Base-by-base conservation (phyloP, 306 rosid species). In the Fragaria vesca region DNA sequence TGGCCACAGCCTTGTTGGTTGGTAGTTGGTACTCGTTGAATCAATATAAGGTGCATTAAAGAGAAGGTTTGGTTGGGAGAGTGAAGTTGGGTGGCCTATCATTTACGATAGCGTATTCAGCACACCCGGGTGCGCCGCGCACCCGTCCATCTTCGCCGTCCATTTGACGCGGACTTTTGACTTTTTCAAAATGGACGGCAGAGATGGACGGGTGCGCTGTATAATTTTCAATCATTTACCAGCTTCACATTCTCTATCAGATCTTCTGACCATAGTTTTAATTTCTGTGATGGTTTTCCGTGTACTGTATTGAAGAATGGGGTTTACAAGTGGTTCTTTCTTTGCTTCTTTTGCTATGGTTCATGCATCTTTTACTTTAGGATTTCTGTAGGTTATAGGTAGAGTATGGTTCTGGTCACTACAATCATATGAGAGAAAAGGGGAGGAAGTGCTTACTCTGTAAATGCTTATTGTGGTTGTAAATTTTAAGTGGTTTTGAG, bases 11-110 rank as follows among this genome's bases (percentile, higher is more conserved):
- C 76, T 54, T 20, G 51, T n/a, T 57, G 17, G 40, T 3, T 8
- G 42, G 28, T 58, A 1, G 54, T 42, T 40, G 28, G 77, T 21
- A 24, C 8, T 8, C 2, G 18, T 55, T 16, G 32, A 16, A 34
- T 26, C 8, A 67, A 67, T 38, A 34, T 54, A 18, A 69, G 55
- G 61, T 12, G 20, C 75, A 72, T 54, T 72, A 24, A 61, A 58
- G 55, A 12, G 47, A 43, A 28, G 30, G 30, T 20, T 4, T 12
- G 32, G 70, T 12, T 45, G 58, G 76, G 58, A 32, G 20, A 3
- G 54, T 11, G 46, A 16, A 58, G 70, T 74, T 74, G 66, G 77
- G 47, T 45, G 60, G 58, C 71, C 60, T 36, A 36, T n/a, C n/a
- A n/a, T n/a, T n/a, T n/a, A n/a, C n/a, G n/a, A n/a, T n/a, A n/a